Conservation (phyloP, 352 stramenopile species). For the Globisporangium lucens region DNA sequence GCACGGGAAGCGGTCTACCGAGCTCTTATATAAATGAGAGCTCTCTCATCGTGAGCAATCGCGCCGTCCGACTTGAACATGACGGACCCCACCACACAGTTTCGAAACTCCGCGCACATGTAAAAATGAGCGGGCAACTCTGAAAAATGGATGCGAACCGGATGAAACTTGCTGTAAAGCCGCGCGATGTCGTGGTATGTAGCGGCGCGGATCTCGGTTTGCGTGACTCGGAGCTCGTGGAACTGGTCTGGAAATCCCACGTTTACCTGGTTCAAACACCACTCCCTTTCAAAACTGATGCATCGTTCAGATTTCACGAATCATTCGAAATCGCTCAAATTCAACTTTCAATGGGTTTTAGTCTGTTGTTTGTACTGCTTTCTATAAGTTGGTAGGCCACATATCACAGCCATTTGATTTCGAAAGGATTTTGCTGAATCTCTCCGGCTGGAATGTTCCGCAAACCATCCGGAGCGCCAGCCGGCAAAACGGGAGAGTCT, state of each 20-base stretch:
- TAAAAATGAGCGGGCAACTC: not conserved
- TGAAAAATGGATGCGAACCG: not conserved
- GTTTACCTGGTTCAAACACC: not conserved
- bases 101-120: no score
- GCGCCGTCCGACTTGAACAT: not conserved
- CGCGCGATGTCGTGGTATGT: not conserved
- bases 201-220: not conserved
- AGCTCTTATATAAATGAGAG: not conserved
- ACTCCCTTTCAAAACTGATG: not conserved
- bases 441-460: not conserved
- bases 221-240: not conserved
- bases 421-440: not conserved
- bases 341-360: not conserved
- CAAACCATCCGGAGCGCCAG: slow-evolving; percentile 4
- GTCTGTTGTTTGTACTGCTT: rapidly evolving
- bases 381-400: not conserved
- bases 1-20: not conserved
- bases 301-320: not conserved
- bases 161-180: not conserved
- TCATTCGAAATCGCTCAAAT: not conserved
- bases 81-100: no score
- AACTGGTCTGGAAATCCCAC: not conserved
- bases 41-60: not conserved
- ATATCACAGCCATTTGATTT: not conserved
- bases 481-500: not conserved